Evolutionary conservation across 495 filamentous ascomycete species (phyloP).

Genomic region (Talaromyces adpressus): DNA sequence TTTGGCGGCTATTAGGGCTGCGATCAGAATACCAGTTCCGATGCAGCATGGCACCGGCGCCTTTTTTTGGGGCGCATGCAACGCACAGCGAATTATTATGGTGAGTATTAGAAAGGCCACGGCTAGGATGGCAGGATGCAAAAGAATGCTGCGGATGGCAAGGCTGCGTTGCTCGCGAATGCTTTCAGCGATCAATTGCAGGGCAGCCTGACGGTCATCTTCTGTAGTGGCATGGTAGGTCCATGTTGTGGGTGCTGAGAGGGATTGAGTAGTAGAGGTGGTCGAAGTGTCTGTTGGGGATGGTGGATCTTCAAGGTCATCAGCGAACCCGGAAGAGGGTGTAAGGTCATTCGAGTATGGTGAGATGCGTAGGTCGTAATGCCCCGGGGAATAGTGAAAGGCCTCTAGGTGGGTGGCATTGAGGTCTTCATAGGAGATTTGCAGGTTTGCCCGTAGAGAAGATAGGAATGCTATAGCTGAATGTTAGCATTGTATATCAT

Average conservation of each 20-base stretch:
- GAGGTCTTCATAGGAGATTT: slow-evolving; percentile 15
- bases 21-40: slow-evolving; percentile 37
- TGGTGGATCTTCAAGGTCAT: slow-evolving; percentile 14
- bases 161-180: slow-evolving; percentile 58
- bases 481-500: background rate
- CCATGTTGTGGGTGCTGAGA: slow-evolving; percentile 10
- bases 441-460: slow-evolving; percentile 19
- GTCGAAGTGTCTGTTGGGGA: slow-evolving; percentile 14
- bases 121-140: slow-evolving; percentile 39
- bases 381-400: background rate
- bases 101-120: slow-evolving; percentile 27
- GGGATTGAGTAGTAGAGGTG: slow-evolving; percentile 12
- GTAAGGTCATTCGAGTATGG: slow-evolving; percentile 14
- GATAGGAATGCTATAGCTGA: slow-evolving; percentile 18
- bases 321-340: slow-evolving; percentile 7
- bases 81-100: slow-evolving; percentile 32
- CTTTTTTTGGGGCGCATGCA: slow-evolving; percentile 30
- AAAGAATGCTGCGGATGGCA: slow-evolving; percentile 45
- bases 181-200: slow-evolving; percentile 49
- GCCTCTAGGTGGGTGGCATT: slow-evolving; percentile 2
- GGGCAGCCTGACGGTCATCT: slow-evolving; percentile 32
- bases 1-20: slow-evolving; percentile 30
- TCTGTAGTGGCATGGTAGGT: slow-evolving; percentile 18
- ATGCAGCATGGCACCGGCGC: slow-evolving; percentile 17
- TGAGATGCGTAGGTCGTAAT: slow-evolving; percentile 1